Evolutionary conservation across 202 grass and related monocot genomes (phyloP), one percentile per base, ranked within the genome.

Genomic region (Setaria italica): DNA sequence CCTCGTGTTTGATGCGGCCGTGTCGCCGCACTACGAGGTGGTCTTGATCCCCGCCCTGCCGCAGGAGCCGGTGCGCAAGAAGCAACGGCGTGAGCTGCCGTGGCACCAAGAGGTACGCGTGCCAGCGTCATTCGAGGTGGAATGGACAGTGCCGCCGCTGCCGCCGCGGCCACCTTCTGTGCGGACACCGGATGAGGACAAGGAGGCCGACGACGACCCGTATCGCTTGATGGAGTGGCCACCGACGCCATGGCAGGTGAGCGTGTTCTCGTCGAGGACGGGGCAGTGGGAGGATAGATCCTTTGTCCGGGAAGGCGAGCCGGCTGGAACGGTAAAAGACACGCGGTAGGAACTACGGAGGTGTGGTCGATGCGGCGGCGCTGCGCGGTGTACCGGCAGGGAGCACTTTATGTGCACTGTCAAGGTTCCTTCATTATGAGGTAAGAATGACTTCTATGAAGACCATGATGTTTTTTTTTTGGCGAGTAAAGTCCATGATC

Each of bases 321-420:
- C 83, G 2, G 30, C 4, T 5, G 42, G 49, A 7, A 57, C 50
- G 1, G 11, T 58, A 1, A 8, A 30, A 1, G 29, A 77, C 2
- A 65, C 60, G 56, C 20, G 41, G 14, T 32, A 45, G 72, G 19
- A 84, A 67, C 20, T 12, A 0, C 1, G 1, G 9, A 8, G 4
- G 33, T 0, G 17, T 6, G 2, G 9, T 14, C 25, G 19, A 19
- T 12, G 1, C 51, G 17, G 6, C 7, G 29, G 16, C 41, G 25
- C 21, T 72, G 63, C 3, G 14, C n/a, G 0, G 53, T 78, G 4
- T 80, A 72, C 0, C 37, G 11, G 16, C 7, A 2, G 4, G 67
- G 46, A 73, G 17, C n/a, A 0, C 76, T 80, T 5, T 86, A 86
- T 12, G 62, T 78, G 6, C 76, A 65, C 62, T 80, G 57, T 5